phyloP scores from a whole-genome alignment of 2,329 filamentous ascomycete species.

The Cytospora chrysosperma region DNA sequence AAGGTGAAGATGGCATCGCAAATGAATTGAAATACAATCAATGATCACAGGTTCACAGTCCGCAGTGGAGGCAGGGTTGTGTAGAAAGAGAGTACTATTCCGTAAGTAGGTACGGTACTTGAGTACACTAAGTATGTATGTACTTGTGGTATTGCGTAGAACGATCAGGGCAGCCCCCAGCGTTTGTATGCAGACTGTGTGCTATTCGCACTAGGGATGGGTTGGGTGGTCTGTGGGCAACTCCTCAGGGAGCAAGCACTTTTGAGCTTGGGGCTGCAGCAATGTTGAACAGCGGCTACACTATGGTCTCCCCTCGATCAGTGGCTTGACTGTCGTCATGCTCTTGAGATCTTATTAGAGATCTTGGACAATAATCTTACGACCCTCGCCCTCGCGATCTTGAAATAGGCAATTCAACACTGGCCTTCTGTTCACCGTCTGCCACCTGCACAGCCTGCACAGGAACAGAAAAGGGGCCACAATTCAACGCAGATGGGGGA shows the following conservation, averaged over 20 bases:
- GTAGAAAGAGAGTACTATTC: too few relatives aligned
- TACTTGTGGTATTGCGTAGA: too few relatives aligned
- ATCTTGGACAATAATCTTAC: conserved; percentile 1
- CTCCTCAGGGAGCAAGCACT: too few relatives aligned
- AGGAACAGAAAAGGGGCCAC: conserved; percentile 15
- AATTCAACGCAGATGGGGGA: conserved; percentile 15
- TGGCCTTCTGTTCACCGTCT: conserved; percentile 6
- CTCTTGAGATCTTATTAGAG: conserved; percentile 4
- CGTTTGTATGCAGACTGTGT: not conserved
- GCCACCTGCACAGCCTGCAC: conserved; percentile 19
- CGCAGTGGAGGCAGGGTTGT: too few relatives aligned
- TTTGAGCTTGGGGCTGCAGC: too few relatives aligned
- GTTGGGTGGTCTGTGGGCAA: too few relatives aligned
- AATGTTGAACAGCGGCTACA: not conserved
- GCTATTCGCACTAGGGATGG: not conserved
- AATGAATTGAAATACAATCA: too few relatives aligned
- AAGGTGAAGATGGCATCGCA: too few relatives aligned
- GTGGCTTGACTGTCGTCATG: conserved; percentile 17
- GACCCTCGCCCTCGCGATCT: conserved; percentile 6
- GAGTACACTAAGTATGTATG: too few relatives aligned
- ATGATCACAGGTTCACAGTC: too few relatives aligned
- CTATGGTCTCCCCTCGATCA: conserved; percentile 4
- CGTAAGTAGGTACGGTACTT: too few relatives aligned
- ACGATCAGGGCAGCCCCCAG: not conserved
- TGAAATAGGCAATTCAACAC: conserved; percentile 8